Conservation (phyloP, 805 yeast genomes). For the Teunomyces aglyptinius region DNA sequence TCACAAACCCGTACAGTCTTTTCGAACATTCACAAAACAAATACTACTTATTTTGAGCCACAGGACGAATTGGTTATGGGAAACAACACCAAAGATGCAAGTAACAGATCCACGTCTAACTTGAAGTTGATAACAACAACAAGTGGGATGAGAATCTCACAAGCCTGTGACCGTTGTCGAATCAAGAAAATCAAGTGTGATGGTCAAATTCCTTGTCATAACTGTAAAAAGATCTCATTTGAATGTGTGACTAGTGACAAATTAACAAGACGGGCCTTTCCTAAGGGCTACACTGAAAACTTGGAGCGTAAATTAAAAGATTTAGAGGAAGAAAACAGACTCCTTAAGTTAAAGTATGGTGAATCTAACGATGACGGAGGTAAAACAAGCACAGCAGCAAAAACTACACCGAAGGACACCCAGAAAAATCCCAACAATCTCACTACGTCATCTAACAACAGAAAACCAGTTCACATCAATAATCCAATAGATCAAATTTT, state of each 20-base stretch:
- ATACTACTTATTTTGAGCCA: not conserved
- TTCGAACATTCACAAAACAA: no score
- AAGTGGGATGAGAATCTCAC: slow-evolving; percentile 55
- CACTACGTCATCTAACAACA: slow-evolving; percentile 6
- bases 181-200: slow-evolving; percentile 76
- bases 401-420: not conserved
- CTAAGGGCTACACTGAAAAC: slow-evolving; percentile 78
- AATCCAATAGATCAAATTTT: slow-evolving; percentile 47
- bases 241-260: slow-evolving; percentile 73
- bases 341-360: slow-evolving; percentile 20
- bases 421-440: slow-evolving; percentile 1
- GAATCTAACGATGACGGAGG: not conserved
- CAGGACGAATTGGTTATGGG: not conserved
- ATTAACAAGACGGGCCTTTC: slow-evolving; percentile 72
- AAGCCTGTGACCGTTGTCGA: slow-evolving; percentile 81
- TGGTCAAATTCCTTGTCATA: slow-evolving; percentile 68
- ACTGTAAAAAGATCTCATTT: slow-evolving; percentile 63
- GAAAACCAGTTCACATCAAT: slow-evolving; percentile 26
- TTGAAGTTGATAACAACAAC: slow-evolving; percentile 39
- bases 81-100: slow-evolving; percentile 3
- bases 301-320: slow-evolving; percentile 61
- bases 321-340: slow-evolving; percentile 55
- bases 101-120: slow-evolving; percentile 23
- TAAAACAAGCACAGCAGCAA: not conserved
- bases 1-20: no score